A percentile compares a stretch with the other conserved stretches of the same genome.
Conservation (phyloP, 192 early-diverging fungal genomes). For the Obelidium mucronatum region DNA sequence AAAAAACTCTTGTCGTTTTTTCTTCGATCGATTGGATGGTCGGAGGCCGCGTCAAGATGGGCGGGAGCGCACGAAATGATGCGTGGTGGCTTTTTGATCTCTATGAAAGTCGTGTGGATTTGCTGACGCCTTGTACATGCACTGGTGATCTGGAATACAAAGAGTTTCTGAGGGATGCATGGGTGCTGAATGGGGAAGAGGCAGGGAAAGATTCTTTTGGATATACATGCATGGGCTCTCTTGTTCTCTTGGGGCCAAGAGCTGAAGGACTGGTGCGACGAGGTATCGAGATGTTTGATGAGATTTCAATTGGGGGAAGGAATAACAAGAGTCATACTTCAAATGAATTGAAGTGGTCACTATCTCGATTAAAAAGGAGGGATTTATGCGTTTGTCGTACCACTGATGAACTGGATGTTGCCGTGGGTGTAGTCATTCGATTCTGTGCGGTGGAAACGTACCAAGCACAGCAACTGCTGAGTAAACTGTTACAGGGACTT, state of each 20-base stretch:
- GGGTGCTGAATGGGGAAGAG: neutral
- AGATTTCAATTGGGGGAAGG: neutral
- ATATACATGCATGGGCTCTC: neutral
- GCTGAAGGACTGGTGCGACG: neutral
- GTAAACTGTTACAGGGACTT: neutral
- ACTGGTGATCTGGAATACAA: neutral
- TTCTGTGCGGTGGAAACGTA: neutral
- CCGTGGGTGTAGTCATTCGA: neutral
- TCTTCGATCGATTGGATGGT: neutral
- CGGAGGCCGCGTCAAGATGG: neutral
- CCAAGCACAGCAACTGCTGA: neutral
- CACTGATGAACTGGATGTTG: neutral
- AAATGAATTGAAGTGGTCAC: neutral
- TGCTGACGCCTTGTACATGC: neutral
- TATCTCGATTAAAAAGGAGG: neutral
- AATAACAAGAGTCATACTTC: neutral
- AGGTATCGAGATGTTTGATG: neutral
- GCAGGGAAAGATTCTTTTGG: neutral
- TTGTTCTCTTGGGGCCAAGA: neutral
- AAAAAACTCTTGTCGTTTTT: no score
- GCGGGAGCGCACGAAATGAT: no score
- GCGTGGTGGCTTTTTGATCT: no score
- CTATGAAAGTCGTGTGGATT: neutral
- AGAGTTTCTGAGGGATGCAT: neutral
- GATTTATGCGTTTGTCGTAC: neutral